Conservation (phyloP, 106 monocot species). For the Posidonia australis region DNA sequence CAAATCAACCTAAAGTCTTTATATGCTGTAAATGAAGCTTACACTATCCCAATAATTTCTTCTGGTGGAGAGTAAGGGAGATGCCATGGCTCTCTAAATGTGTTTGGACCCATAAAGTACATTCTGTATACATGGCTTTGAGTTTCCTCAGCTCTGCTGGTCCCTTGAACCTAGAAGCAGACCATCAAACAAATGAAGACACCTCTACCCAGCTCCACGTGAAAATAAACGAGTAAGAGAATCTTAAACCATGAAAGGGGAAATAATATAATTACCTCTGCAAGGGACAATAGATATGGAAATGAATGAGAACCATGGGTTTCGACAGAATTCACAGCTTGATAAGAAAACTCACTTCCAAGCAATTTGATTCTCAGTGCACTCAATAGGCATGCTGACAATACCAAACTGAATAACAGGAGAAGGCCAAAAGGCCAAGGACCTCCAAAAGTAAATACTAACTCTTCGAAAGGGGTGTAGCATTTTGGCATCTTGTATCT, state of each 20-base stretch:
- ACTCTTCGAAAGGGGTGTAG: conserved; percentile 80
- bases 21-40: conserved; percentile 21
- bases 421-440: conserved; percentile 73
- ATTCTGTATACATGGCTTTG: conserved; percentile 93
- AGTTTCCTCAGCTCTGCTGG: conserved; percentile 90
- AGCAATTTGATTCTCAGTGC: conserved; percentile 70
- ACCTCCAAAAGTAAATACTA: conserved; percentile 84
- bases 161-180: conserved; percentile 61
- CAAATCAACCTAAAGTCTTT: neutral
- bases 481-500: conserved; percentile 98
- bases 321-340: conserved; percentile 40
- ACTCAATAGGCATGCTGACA: conserved; percentile 64
- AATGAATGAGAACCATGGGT: conserved; percentile 49
- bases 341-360: conserved; percentile 47
- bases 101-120: conserved; percentile 97
- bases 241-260: neutral
- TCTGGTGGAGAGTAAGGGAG: conserved; percentile 91
- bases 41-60: conserved; percentile 94
- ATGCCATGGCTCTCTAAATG: conserved; percentile 95
- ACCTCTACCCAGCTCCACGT: neutral
- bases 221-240: too few relatives aligned
- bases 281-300: conserved; percentile 74
- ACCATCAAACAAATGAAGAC: neutral
- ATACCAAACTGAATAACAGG: conserved; percentile 43
- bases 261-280: conserved; percentile 45